Evolutionary conservation across 2,329 filamentous ascomycete genomes (phyloP), one percentile per base, ranked within the genome.

Genomic region (Echinosphaeria canescens): DNA sequence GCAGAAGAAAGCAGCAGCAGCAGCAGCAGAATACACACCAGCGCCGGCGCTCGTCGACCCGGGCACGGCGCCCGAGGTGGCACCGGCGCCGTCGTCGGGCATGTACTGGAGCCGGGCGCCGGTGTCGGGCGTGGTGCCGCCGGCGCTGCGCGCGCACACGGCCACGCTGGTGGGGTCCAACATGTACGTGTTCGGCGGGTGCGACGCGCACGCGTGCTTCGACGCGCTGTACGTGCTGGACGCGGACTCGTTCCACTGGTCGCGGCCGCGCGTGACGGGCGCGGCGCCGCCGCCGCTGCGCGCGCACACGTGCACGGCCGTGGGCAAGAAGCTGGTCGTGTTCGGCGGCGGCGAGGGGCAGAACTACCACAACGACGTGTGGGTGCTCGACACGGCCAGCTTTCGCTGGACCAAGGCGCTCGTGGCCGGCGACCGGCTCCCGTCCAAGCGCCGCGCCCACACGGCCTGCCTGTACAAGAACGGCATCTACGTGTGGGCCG

Each of bases 41-140:
- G n/a, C n/a, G n/a, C n/a, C n/a, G n/a, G n/a, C n/a, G n/a, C 50
- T 72, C 4, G 59, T 58, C 19, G 57, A 67, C 36, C 54, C 62
- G 9, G 50, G 50, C 24, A 59, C 57, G 15, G 62, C 62, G 2
- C 59, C 65, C 5, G 61, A 73, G 30, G 67, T 75, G 12, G 53
- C 59, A 8, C 53, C 60, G 3, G 68, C 71, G 11, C 71, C 71
- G 15, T 62, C 71, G 12, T 71, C 66, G 26, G 71, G 70, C 38
- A 75, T 76, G 70, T 76, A 76, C 49, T 75, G 71, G 69, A 73
- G 67, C 28, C 59, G 56, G 19, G 69, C 70, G 8, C 63, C 62
- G 6, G 56, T 64, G n/a, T 74, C 69, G 3, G 71, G 71, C 15
- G 51, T 56, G 15, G 50, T 65, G 22, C 67, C 70, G 39, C 62